Base-by-base conservation (phyloP, 1,284 basidiomycete genomes). In the Violaceomyces palustris region DNA sequence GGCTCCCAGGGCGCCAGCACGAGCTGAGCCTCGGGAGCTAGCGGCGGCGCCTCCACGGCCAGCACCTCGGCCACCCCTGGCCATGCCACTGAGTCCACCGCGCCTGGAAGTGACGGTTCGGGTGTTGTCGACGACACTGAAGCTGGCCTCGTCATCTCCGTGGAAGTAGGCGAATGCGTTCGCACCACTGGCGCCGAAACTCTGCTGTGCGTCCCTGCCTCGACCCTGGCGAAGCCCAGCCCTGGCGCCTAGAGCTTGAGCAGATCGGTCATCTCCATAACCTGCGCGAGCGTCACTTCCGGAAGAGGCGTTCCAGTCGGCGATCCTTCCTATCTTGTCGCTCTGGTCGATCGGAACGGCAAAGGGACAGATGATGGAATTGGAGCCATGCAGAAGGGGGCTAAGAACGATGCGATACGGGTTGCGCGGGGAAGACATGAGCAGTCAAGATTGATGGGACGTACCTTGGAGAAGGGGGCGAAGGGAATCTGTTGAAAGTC, bases 141-240 rank as follows among this genome's bases (percentile, higher is more conserved):
- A 99, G 47, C 85, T 88, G 22, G 90, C 88, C 77, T 98, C 94
- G 74, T 99, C 93, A 75, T 98, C 93, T 57, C 88, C 91, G 77
- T 97, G 92, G 79, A 93, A 92, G 77, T 96, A 96, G 22, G 90
- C 88, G 73, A 97, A 97, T n/a, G 90, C 89, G 68, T 84, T 92
- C 15, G 57, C 53, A n/a, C 59, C 62, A 10, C 49, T 43, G 15
- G 54, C 54, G 35, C 61, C 64, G 25, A 59, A 64, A 42, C 49
- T 54, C 39, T 61, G 60, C 37, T 58, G 52, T n/a, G 60, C 63
- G 38, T 59, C 63, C 12, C 50, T 50, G 23, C 61, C 57, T 39
- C 58, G 58, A 35, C 55, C 55, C 37, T 53, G 43, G 36, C 60
- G 56, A n/a, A n/a, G n/a, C 31, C 52, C 56, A 17, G 60, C 63